phyloP scores from a whole-genome alignment of 345 rosid genomes.

The Citrus sp. region DNA sequence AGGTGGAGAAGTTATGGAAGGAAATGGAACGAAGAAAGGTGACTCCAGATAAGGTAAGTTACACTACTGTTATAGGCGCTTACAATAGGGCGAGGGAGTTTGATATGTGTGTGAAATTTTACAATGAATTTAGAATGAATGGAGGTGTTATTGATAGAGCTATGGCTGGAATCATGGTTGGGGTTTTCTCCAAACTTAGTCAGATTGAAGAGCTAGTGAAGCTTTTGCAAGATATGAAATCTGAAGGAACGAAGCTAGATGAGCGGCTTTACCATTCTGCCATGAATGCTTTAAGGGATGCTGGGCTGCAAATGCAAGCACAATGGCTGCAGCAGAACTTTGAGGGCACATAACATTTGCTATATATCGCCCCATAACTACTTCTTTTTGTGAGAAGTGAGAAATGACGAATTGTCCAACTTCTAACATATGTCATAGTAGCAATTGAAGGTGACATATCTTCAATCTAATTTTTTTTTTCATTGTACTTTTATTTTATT shows the following conservation, averaged over 20 bases:
- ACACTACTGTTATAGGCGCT: constrained; percentile 68
- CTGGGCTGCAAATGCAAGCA: constrained; percentile 58
- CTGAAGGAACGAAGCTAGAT: constrained; percentile 56
- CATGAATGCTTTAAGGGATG: constrained; percentile 70
- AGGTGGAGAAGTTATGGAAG: constrained; percentile 80
- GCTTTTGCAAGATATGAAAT: constrained; percentile 67
- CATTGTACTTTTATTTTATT: no score
- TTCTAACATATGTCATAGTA: background rate
- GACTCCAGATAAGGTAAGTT: constrained; percentile 73
- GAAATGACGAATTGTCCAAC: background rate
- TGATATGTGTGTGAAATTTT: constrained; percentile 52
- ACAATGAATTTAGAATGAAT: constrained; percentile 52
- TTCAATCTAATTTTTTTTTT: no score
- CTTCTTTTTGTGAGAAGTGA: background rate
- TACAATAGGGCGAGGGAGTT: constrained; percentile 62
- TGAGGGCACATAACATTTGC: constrained; percentile 19
- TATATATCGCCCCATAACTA: background rate
- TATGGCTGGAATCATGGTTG: constrained; percentile 83
- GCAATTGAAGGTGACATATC: background rate
- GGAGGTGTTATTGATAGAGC: constrained; percentile 63
- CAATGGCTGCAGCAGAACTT: constrained; percentile 67
- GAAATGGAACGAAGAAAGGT: constrained; percentile 75
- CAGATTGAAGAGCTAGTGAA: constrained; percentile 62
- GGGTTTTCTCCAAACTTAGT: constrained; percentile 73
- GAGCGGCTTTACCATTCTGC: constrained; percentile 63